These are phyloP conservation scores for Solanum arcanum DNA, from an alignment of 257 asterid genomes.

Conservation along the genomic window DNA sequence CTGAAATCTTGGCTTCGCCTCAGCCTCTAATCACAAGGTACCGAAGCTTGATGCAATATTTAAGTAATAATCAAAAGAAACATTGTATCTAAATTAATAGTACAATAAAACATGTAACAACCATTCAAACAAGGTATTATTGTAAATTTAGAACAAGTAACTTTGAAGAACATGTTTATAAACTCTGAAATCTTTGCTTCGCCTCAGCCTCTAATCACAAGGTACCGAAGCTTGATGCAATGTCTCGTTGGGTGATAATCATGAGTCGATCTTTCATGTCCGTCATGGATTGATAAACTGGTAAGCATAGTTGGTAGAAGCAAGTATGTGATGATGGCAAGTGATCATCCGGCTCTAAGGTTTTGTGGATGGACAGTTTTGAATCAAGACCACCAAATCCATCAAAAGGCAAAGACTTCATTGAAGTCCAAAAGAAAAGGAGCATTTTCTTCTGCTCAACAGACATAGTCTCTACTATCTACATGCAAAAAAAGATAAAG, in stretches of 20 bases:
- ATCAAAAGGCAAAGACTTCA: conserved; percentile 65
- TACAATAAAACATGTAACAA: neutral
- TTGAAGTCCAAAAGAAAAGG: conserved; percentile 92
- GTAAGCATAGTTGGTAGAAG: conserved; percentile 73
- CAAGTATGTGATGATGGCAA: conserved; percentile 90
- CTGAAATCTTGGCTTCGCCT: neutral
- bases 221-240: conserved; percentile 84
- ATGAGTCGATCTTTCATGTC: conserved; percentile 41
- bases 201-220: neutral
- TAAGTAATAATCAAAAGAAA: neutral
- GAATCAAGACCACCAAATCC: conserved; percentile 81
- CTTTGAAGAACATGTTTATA: neutral
- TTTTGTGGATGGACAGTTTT: conserved; percentile 44
- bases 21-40: conserved; percentile 1
- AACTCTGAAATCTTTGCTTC: neutral
- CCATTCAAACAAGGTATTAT: neutral
- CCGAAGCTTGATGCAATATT: conserved; percentile 48
- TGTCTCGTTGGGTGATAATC: conserved; percentile 65
- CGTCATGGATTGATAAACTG: conserved; percentile 39
- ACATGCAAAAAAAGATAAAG: neutral
- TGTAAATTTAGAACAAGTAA: neutral
- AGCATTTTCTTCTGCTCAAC: conserved; percentile 63
- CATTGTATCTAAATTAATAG: neutral
- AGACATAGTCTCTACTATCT: conserved; percentile 61
- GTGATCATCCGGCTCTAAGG: conserved; percentile 33